Conservation (phyloP, 73 alveolate genomes). For the Blepharisma japonicum region DNA sequence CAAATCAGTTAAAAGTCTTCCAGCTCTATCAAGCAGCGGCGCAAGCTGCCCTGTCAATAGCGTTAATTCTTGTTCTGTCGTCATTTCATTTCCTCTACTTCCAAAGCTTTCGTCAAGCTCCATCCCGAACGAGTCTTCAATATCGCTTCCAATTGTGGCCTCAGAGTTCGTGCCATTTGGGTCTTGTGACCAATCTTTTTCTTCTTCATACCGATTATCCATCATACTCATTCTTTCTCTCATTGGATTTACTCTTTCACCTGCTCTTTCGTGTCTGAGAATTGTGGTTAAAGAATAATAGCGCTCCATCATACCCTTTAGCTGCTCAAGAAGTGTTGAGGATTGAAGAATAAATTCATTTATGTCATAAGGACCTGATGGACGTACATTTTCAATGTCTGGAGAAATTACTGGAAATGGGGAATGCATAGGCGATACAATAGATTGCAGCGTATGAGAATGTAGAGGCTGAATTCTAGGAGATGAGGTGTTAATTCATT, state of each 20-base stretch:
- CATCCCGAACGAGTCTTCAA: too few species aligned
- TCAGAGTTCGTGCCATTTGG: too few species aligned
- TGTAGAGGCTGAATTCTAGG: conserved; percentile 78
- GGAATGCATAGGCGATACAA: conserved; percentile 58
- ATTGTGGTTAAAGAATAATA: background rate
- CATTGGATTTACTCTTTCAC: background rate
- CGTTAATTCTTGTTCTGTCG: background rate
- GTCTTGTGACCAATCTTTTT: too few species aligned
- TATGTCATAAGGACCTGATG: background rate
- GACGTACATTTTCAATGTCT: conserved; percentile 35
- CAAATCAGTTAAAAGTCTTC: conserved; percentile 18
- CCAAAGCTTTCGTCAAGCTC: background rate
- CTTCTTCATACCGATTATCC: too few species aligned
- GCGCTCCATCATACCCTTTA: background rate
- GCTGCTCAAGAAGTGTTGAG: background rate
- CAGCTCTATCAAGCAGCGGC: conserved; percentile 25
- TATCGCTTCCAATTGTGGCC: too few species aligned
- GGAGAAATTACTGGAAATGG: conserved; percentile 85
- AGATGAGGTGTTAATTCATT: conserved; percentile 75
- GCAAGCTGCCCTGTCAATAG: background rate
- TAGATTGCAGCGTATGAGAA: conserved; percentile 76
- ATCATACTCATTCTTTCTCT: too few species aligned
- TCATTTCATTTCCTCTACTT: background rate
- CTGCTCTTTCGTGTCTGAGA: background rate
- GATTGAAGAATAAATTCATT: conserved; percentile 14